Evolutionary conservation across 257 asterid genomes (phyloP).

Genomic region (Solanum piurae): DNA sequence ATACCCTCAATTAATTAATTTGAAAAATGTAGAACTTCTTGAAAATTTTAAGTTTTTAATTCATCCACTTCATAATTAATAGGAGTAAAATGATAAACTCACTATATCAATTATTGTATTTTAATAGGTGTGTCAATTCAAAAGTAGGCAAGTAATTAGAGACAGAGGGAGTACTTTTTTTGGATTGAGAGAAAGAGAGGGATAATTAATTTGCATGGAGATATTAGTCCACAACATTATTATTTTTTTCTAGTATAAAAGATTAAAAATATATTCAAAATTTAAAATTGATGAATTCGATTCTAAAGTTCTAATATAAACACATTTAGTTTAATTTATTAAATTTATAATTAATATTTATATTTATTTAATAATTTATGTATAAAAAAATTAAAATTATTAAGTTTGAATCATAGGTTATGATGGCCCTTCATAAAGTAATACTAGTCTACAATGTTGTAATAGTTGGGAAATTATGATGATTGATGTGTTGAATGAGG

Average conservation of each 20-base stretch:
- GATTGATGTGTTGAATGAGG: conserved; percentile 1
- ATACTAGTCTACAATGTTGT: neutral
- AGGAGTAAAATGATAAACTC: no score
- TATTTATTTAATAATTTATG: neutral
- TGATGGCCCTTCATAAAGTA: neutral
- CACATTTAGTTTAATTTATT: neutral
- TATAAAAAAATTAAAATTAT: neutral
- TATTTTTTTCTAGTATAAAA: neutral
- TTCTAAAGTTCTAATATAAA: neutral
- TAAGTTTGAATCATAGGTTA: neutral
- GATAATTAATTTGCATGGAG: neutral
- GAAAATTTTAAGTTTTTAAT: no score
- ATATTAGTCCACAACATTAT: neutral
- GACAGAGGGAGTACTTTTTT: neutral
- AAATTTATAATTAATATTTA: neutral
- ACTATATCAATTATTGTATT: no score
- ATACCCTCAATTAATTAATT: no score
- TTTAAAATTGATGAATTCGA: neutral
- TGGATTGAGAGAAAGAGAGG: neutral
- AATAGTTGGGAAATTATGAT: neutral
- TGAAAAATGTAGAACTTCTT: no score
- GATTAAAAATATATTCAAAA: neutral
- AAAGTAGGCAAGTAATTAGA: no score
- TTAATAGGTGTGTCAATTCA: no score
- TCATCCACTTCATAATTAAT: no score